A percentile compares a stretch with the other conserved stretches of the same genome.
Conservation (phyloP, 768 basidiomycete genomes). For the Lactarius quietus region DNA sequence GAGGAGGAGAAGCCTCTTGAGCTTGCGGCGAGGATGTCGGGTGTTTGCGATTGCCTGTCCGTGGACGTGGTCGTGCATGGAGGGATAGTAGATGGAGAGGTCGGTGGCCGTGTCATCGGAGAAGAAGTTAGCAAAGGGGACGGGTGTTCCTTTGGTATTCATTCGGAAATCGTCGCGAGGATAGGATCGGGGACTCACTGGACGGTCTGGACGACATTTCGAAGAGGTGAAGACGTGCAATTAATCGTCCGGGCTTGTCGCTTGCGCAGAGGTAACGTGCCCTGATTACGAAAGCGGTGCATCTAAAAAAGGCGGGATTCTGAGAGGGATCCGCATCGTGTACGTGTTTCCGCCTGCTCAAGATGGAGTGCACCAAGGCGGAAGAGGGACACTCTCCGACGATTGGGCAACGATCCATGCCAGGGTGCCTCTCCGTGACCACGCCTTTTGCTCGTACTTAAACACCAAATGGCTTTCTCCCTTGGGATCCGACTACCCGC, state of each 20-base stretch:
- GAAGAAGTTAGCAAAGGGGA: slow-evolving; percentile 16
- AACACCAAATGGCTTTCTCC: slow-evolving; percentile 25
- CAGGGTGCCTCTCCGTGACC: slow-evolving; percentile 13
- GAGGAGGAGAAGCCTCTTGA: slow-evolving; percentile 16
- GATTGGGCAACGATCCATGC: not conserved
- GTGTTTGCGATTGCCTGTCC: slow-evolving; percentile 4
- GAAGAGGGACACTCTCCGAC: not conserved
- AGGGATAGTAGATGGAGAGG: slow-evolving; percentile 14
- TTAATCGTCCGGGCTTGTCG: slow-evolving; percentile 15
- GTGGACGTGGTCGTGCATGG: slow-evolving; percentile 18
- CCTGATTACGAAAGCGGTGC: slow-evolving; percentile 1
- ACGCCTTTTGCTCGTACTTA: slow-evolving; percentile 23
- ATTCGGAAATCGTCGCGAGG: not conserved
- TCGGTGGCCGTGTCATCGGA: slow-evolving; percentile 19
- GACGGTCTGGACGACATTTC: not conserved
- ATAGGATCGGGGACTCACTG: not conserved
- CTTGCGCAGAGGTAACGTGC: not conserved
- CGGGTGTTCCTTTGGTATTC: not conserved
- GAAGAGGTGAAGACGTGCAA: not conserved
- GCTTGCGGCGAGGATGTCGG: slow-evolving; percentile 17
- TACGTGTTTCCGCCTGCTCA: not conserved
- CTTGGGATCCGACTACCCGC: slow-evolving; percentile 14
- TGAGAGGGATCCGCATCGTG: slow-evolving; percentile 4
- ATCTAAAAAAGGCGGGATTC: not conserved
- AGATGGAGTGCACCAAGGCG: not conserved